phyloP scores from a whole-genome alignment of 2,329 filamentous ascomycete genomes.

The Calonectria leucothoes region DNA sequence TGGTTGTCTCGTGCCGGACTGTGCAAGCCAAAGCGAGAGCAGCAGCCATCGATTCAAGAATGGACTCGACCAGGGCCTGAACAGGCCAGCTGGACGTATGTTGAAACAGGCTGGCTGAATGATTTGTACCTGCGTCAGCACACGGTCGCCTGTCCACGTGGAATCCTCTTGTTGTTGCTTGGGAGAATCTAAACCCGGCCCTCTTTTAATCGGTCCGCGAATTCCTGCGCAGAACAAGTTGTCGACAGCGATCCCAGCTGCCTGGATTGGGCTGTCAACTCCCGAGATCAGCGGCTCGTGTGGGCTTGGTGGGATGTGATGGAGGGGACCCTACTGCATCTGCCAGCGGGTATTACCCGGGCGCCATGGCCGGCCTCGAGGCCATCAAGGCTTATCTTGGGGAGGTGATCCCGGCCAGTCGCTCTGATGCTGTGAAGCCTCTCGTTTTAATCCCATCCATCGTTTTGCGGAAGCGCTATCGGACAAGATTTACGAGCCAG shows the following conservation, averaged over 20 bases:
- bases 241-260: conserved; percentile 23
- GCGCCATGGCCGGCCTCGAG: conserved; percentile 17
- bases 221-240: conserved; percentile 1
- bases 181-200: neutral
- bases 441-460: neutral
- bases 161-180: conserved; percentile 30
- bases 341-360: conserved; percentile 27
- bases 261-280: conserved; percentile 33
- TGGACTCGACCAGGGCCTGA: neutral
- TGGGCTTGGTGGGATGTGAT: conserved; percentile 27
- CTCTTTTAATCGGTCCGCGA: neutral
- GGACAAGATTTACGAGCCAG: neutral
- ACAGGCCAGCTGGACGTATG: neutral
- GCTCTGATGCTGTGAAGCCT: neutral
- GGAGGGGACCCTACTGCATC: conserved; percentile 35
- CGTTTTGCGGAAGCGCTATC: neutral
- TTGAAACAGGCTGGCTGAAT: conserved; percentile 18
- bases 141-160: conserved; percentile 35
- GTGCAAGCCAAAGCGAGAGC: conserved; percentile 1
- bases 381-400: conserved; percentile 29
- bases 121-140: conserved; percentile 39
- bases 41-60: neutral
- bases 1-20: conserved; percentile 4
- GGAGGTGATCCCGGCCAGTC: neutral
- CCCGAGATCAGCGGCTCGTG: conserved; percentile 41